Conservation (phyloP, 176 grass and related monocot genomes). For the Bonia amplexicaulis region DNA sequence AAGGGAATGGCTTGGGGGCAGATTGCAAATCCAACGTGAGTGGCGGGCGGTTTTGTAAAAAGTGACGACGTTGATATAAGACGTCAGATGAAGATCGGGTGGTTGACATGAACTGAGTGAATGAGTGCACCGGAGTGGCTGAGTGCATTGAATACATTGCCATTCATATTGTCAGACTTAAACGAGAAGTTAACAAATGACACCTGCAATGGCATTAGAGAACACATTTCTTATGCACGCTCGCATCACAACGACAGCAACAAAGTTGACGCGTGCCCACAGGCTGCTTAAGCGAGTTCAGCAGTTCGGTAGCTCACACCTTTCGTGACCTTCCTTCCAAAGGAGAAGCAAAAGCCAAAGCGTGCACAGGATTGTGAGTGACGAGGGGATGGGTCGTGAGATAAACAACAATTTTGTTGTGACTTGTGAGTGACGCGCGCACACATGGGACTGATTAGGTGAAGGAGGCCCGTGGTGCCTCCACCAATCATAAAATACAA, state of each 20-base stretch:
- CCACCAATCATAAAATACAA: slow-evolving; percentile 62
- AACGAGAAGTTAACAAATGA: background rate
- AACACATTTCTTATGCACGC: background rate
- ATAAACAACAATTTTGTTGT: slow-evolving; percentile 32
- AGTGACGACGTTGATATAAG: too few relatives aligned
- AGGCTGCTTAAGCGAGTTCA: background rate
- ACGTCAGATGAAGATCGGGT: too few relatives aligned
- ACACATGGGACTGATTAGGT: slow-evolving; percentile 7
- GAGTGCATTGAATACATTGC: too few relatives aligned
- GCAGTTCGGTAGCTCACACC: background rate
- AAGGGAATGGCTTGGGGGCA: too few relatives aligned
- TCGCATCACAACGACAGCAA: background rate
- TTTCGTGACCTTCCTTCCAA: slow-evolving; percentile 16
- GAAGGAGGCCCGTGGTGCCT: slow-evolving; percentile 31
- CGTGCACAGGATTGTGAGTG: background rate
- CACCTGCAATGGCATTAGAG: background rate
- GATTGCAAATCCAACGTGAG: too few relatives aligned
- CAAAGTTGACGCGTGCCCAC: background rate
- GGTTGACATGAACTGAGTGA: too few relatives aligned
- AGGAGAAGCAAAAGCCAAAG: slow-evolving; percentile 11
- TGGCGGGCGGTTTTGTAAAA: too few relatives aligned
- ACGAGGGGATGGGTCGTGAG: slow-evolving; percentile 19
- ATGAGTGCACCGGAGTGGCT: too few relatives aligned
- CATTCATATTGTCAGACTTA: background rate
- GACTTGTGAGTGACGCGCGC: background rate